Conservation (phyloP, 2,329 filamentous ascomycete species). For the Polychaeton citri region DNA sequence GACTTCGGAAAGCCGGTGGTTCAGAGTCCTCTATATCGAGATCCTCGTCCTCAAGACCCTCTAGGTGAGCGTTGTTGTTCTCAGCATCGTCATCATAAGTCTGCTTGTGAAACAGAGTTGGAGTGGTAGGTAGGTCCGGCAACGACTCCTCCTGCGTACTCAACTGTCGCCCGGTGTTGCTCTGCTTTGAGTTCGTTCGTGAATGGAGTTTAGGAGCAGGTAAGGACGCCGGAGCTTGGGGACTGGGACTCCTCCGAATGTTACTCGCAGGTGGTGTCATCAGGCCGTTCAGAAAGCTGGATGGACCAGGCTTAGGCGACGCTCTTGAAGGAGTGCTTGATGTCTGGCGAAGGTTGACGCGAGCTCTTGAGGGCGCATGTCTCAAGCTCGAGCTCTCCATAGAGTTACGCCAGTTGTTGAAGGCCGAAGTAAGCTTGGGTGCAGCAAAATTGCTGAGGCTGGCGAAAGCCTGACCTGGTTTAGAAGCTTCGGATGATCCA, state of each 20-base stretch:
- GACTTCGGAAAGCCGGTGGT: conserved; percentile 15
- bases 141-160: conserved; percentile 11
- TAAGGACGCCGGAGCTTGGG: conserved; percentile 15
- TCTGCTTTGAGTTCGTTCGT: not conserved
- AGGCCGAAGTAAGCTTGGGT: conserved; percentile 88
- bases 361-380: conserved; percentile 3
- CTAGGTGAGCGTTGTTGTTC: conserved; percentile 30
- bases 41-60: conserved; percentile 39
- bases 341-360: conserved; percentile 29
- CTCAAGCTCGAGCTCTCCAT: conserved; percentile 26
- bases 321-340: conserved; percentile 34
- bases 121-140: conserved; percentile 31
- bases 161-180: conserved; percentile 17
- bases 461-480: conserved; percentile 52
- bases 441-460: conserved; percentile 65
- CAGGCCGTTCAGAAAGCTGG: conserved; percentile 61
- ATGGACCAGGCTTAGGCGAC: conserved; percentile 36
- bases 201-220: conserved; percentile 6
- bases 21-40: conserved; percentile 14
- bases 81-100: conserved; percentile 49
- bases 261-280: conserved; percentile 79
- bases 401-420: conserved; percentile 81
- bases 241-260: conserved; percentile 47
- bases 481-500: conserved; percentile 4
- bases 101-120: conserved; percentile 41